Conservation (phyloP, 176 grass and related monocot genomes). For the Poa pratensis region DNA sequence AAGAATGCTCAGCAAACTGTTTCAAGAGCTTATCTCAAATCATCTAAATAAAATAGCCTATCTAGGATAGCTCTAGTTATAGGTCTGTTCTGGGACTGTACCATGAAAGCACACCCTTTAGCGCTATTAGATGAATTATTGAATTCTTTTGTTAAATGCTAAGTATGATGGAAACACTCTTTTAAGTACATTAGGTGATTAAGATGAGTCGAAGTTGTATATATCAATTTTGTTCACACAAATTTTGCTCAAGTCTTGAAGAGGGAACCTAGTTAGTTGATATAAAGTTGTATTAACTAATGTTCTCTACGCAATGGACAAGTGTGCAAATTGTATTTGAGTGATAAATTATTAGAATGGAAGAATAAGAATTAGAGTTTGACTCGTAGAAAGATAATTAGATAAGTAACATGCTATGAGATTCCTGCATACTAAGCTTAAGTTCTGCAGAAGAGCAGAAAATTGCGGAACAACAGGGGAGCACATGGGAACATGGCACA, state of each 20-base stretch:
- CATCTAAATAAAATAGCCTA: background rate
- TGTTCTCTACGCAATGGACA: background rate
- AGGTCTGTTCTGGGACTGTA: background rate
- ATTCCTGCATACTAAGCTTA: constrained; percentile 36
- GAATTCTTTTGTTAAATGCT: background rate
- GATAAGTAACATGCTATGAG: constrained; percentile 31
- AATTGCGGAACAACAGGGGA: constrained; percentile 13
- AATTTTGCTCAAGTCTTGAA: background rate
- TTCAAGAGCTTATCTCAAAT: background rate
- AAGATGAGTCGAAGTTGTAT: background rate
- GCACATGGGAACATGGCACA: constrained; percentile 41
- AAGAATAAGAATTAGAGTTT: constrained; percentile 9
- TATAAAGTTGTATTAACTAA: background rate
- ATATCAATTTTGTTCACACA: background rate
- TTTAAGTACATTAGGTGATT: background rate
- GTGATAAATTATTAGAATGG: background rate
- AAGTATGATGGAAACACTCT: background rate
- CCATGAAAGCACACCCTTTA: background rate
- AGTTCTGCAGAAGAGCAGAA: constrained; percentile 23
- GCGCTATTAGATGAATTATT: background rate
- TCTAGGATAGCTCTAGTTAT: background rate
- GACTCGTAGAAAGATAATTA: constrained; percentile 4
- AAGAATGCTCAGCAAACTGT: constrained; percentile 25
- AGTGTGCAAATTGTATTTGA: background rate
- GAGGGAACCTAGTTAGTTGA: constrained; percentile 1